phyloP scores from a whole-genome alignment of 805 yeast genomes.

The Brettanomyces sp. region DNA sequence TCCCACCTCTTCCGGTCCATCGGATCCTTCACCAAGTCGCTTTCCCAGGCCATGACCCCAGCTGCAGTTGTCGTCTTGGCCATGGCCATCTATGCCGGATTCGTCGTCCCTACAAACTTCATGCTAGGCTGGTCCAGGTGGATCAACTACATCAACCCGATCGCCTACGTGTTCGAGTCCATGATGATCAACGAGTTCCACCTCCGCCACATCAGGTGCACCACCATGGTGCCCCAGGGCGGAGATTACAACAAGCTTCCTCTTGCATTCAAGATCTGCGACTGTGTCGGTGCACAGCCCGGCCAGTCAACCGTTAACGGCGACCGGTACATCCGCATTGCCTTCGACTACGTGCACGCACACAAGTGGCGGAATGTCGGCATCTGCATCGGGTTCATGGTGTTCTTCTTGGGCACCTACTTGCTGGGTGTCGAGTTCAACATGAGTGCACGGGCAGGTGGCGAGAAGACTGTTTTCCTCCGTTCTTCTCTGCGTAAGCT shows the following conservation, averaged over 20 bases:
- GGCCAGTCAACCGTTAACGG: slow-evolving; percentile 47
- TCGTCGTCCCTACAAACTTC: slow-evolving; percentile 42
- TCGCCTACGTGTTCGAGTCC: slow-evolving; percentile 47
- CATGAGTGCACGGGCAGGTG: slow-evolving; percentile 52
- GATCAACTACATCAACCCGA: slow-evolving; percentile 50
- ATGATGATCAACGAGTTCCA: slow-evolving; percentile 47
- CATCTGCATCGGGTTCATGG: slow-evolving; percentile 41
- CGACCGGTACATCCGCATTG: slow-evolving; percentile 36
- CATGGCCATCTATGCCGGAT: slow-evolving; percentile 43
- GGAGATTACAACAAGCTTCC: slow-evolving; percentile 15
- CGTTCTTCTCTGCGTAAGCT: slow-evolving; percentile 32
- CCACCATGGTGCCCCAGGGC: slow-evolving; percentile 30
- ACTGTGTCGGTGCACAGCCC: slow-evolving; percentile 42
- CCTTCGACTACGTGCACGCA: slow-evolving; percentile 41
- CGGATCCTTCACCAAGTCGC: slow-evolving; percentile 37
- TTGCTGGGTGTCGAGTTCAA: slow-evolving; percentile 43
- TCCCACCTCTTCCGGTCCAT: slow-evolving; percentile 43
- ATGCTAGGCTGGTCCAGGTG: slow-evolving; percentile 57
- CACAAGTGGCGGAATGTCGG: slow-evolving; percentile 78
- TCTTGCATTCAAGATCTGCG: slow-evolving; percentile 9
- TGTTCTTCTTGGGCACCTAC: slow-evolving; percentile 46
- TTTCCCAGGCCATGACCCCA: slow-evolving; percentile 48
- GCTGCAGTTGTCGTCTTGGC: slow-evolving; percentile 40
- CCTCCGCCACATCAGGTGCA: slow-evolving; percentile 34
- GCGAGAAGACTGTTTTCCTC: slow-evolving; percentile 54